These are phyloP conservation scores for Diplodia intermedia DNA, from an alignment of 2,329 filamentous ascomycete species.

Conservation along the genomic window DNA sequence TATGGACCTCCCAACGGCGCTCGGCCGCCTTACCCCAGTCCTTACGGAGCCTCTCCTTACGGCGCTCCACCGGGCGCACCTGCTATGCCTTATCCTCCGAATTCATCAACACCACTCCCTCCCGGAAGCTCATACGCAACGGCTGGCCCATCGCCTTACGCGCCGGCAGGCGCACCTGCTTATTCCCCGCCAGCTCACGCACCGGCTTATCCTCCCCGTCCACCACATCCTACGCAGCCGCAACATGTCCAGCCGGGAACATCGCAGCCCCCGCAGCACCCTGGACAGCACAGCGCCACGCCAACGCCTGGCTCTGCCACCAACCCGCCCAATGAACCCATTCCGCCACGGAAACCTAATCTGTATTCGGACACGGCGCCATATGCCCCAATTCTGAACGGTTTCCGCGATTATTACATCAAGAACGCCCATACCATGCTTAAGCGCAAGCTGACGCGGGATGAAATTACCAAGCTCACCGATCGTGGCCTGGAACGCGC, in stretches of 20 bases:
- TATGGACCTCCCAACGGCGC: constrained; percentile 29
- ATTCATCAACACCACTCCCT: constrained; percentile 10
- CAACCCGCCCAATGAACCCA: constrained; percentile 13
- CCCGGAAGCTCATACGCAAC: constrained; percentile 20
- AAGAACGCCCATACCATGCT: constrained; percentile 24
- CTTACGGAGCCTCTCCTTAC: constrained; percentile 29
- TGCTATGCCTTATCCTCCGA: constrained; percentile 15
- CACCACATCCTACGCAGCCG: constrained; percentile 15
- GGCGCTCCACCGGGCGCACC: constrained; percentile 13
- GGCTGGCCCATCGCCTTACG: constrained; percentile 28
- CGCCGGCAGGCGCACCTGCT: constrained; percentile 6
- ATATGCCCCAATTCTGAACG: constrained; percentile 31
- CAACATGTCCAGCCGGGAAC: constrained; percentile 12
- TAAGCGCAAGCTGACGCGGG: constrained; percentile 19
- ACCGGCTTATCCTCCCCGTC: constrained; percentile 15
- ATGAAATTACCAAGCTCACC: constrained; percentile 26
- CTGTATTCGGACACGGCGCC: constrained; percentile 25
- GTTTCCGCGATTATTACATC: constrained; percentile 31
- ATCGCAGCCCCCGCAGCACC: constrained; percentile 21
- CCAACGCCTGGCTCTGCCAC: constrained; percentile 1
- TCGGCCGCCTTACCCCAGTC: constrained; percentile 25
- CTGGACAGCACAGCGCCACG: constrained; percentile 10
- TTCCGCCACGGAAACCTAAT: constrained; percentile 26
- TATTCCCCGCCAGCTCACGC: constrained; percentile 15
- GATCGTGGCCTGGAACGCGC: constrained; percentile 31